A percentile compares a stretch with the other conserved stretches of the same genome.
phyloP scores from a whole-genome alignment of 2,329 filamentous ascomycete species.

The Ascochyta pisi region DNA sequence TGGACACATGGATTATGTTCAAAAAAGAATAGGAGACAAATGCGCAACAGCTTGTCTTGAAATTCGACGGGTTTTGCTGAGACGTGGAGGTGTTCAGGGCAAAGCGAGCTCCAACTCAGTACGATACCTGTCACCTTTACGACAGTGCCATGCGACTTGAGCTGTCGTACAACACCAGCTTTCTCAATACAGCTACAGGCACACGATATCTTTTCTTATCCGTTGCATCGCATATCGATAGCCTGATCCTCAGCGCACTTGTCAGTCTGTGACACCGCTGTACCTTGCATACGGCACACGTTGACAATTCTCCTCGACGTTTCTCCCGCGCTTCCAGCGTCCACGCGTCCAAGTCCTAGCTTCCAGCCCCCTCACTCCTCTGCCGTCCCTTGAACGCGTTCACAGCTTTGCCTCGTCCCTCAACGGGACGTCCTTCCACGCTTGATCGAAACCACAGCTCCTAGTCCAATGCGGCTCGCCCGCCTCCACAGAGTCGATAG shows the following conservation, averaged over 20 bases:
- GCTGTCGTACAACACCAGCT: slow-evolving; percentile 3
- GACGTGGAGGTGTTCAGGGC: background rate
- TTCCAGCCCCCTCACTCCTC: background rate
- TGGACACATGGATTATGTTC: no score
- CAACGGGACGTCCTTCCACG: slow-evolving; percentile 62
- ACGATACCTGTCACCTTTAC: background rate
- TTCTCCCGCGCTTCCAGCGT: slow-evolving; percentile 13
- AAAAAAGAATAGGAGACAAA: no score
- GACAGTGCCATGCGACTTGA: background rate
- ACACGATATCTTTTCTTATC: background rate
- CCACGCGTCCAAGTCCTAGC: slow-evolving; percentile 7
- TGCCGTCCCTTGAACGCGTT: slow-evolving; percentile 5
- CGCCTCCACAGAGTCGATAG: slow-evolving; percentile 67
- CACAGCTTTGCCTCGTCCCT: slow-evolving; percentile 35
- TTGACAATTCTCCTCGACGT: background rate
- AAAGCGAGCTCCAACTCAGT: background rate
- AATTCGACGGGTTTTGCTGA: no score
- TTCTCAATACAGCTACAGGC: background rate
- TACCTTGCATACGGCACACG: slow-evolving; percentile 7
- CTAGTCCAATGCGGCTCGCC: slow-evolving; percentile 65
- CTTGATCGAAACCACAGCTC: slow-evolving; percentile 67
- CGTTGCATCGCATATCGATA: slow-evolving; percentile 11
- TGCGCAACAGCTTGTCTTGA: no score
- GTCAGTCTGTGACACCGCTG: slow-evolving; percentile 1
- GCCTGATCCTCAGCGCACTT: background rate